Conservation (phyloP, 1,139 yeast genomes). For the Debaryomyces nepalensis region DNA sequence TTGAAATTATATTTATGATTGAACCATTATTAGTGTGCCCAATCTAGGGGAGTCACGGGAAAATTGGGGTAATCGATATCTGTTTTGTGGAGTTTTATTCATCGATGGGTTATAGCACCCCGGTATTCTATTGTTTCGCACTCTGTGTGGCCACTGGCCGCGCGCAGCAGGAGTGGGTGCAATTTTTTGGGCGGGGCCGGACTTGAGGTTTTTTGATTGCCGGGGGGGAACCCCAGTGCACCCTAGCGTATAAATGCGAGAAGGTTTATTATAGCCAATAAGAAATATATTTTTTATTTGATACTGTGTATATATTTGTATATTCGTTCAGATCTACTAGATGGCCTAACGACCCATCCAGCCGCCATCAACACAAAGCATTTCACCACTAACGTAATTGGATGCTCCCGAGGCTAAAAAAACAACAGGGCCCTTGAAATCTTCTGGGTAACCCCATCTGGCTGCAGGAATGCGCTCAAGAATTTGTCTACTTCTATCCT, state of each 20-base stretch:
- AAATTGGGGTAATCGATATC: background rate
- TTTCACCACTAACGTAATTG: slow-evolving; percentile 56
- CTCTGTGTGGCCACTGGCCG: slow-evolving; percentile 1
- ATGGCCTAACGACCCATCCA: slow-evolving; percentile 19
- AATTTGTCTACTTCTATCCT: slow-evolving; percentile 36
- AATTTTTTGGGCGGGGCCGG: background rate
- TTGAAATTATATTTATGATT: background rate
- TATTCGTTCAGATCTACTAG: slow-evolving; percentile 1
- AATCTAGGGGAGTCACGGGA: slow-evolving; percentile 4
- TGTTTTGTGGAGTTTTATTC: slow-evolving; percentile 3
- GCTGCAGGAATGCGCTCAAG: slow-evolving; percentile 52
- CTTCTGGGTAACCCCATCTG: slow-evolving; percentile 56
- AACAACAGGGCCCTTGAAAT: slow-evolving; percentile 58
- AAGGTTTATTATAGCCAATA: background rate
- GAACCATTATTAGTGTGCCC: background rate
- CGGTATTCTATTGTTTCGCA: background rate
- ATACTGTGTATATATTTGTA: slow-evolving; percentile 1
- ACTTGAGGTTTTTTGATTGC: background rate
- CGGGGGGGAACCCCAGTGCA: background rate
- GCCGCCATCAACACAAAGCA: slow-evolving; percentile 62
- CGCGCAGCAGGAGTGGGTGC: slow-evolving; percentile 3
- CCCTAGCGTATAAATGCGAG: background rate
- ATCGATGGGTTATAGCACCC: slow-evolving; percentile 1
- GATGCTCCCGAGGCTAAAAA: slow-evolving; percentile 55
- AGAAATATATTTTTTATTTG: background rate